Evolutionary conservation across 2,329 filamentous ascomycete genomes (phyloP), one percentile per base, ranked within the genome.

Genomic region (Phialophora chinensis): DNA sequence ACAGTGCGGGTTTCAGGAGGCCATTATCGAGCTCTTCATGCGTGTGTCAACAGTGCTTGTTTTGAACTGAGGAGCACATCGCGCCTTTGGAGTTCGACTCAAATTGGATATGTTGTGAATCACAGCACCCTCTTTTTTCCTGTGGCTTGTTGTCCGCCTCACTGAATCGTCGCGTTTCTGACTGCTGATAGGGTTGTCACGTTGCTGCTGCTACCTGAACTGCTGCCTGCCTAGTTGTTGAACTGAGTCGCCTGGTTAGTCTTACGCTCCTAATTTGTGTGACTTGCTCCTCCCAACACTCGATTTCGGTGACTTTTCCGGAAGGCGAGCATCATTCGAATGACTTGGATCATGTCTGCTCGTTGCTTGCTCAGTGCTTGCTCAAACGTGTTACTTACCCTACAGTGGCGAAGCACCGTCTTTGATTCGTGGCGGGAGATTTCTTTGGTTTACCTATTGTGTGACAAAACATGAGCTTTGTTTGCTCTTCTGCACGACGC

Each of bases 1-100:
- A 60, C 35, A 52, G 23, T 56, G 42, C 42, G 61, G 58, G 60
- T 65, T 47, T 61, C 55, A 67, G 62, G 67, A 60, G 65, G 64
- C 66, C 60, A 60, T 61, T 57, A 62, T 69, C 62, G 63, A 62
- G 55, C 38, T 63, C 33, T 61, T 44, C 31, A n/a, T 52, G 33
- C 31, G 47, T 65, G 57, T 60, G 56, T 56, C 31, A 62, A 61
- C 59, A 53, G 50, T 66, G 23, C n/a, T 54, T 55, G 17, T 57
- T 29, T 60, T 23, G 33, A 20, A 58, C n/a, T 33, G 63, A 33
- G 23, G 35, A 53, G 56, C 23, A 42, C 25, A 7, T 29, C 52
- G 49, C 23, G 31, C 29, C 60, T 56, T 33, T 64, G 29, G 57
- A 49, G 49, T 61, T 53, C 12, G 58, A 20, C 25, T 31, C 7